Evolutionary conservation across 129 eudicot species (phyloP).

Genomic region (sunflower (Helianthus annuus)): HanXRQr2.0-SUNRISE NC_035436.2:7158911-7159410

Average conservation of each 20-base stretch:
- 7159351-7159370: conserved; percentile 13
- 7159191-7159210: not conserved
- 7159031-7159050: too few relatives aligned
- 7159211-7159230: not conserved
- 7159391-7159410: conserved; percentile 2
- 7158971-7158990: too few relatives aligned
- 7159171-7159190: not conserved
- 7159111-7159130: too few relatives aligned
- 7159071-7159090: too few relatives aligned
- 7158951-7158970: too few relatives aligned
- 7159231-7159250: not conserved
- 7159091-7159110: too few relatives aligned
- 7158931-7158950: too few relatives aligned
- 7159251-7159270: not conserved
- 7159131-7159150: not conserved
- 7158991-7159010: too few relatives aligned
- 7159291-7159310: conserved; percentile 48
- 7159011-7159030: too few relatives aligned
- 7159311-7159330: conserved; percentile 37
- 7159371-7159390: conserved; percentile 14
- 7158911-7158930: too few relatives aligned
- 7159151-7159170: not conserved
- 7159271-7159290: conserved; percentile 35
- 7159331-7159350: conserved; percentile 26
- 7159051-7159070: too few relatives aligned